Percentiles rank a stretch among this genome's conserved stretches.
These are phyloP conservation scores for Phytophthora ramorum DNA, from an alignment of 352 stramenopile species.

Conservation along the genomic window DNA sequence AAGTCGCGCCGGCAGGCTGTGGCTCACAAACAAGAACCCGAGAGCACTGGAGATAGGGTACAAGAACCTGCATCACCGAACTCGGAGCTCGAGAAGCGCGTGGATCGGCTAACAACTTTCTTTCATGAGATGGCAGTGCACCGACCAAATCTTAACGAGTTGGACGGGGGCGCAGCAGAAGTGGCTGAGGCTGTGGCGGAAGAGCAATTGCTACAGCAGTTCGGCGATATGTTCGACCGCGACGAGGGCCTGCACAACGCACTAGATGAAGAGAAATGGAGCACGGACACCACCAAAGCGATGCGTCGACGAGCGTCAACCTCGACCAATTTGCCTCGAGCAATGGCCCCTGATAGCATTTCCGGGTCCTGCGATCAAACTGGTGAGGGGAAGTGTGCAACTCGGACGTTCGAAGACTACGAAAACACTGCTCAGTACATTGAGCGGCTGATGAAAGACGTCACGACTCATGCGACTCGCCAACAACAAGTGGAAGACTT, in stretches of 20 bases:
- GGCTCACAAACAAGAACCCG: neutral
- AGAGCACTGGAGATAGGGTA: neutral
- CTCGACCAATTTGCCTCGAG: slow-evolving; percentile 28
- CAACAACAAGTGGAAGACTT: slow-evolving; percentile 6
- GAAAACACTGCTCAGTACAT: slow-evolving; percentile 57
- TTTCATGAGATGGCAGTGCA: slow-evolving; percentile 65
- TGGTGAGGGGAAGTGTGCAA: slow-evolving; percentile 2
- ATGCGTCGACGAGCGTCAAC: slow-evolving; percentile 20
- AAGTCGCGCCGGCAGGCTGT: neutral
- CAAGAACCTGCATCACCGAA: slow-evolving; percentile 5
- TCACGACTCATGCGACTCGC: slow-evolving; percentile 23
- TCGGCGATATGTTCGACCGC: slow-evolving; percentile 51
- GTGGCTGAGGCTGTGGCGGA: slow-evolving; percentile 26
- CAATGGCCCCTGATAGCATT: slow-evolving; percentile 7
- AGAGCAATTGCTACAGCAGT: slow-evolving; percentile 44
- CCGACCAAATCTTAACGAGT: slow-evolving; percentile 36
- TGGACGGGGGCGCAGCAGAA: slow-evolving; percentile 16
- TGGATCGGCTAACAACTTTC: slow-evolving; percentile 45
- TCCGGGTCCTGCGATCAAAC: neutral
- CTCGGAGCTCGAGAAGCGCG: slow-evolving; percentile 27
- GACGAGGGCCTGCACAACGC: slow-evolving; percentile 53
- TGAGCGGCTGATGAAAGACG: slow-evolving; percentile 51
- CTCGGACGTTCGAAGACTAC: slow-evolving; percentile 58
- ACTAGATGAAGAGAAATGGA: slow-evolving; percentile 64
- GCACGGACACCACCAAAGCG: slow-evolving; percentile 34